phyloP scores from a whole-genome alignment of 345 rosid genomes.

The Citropsis articulata region DNA sequence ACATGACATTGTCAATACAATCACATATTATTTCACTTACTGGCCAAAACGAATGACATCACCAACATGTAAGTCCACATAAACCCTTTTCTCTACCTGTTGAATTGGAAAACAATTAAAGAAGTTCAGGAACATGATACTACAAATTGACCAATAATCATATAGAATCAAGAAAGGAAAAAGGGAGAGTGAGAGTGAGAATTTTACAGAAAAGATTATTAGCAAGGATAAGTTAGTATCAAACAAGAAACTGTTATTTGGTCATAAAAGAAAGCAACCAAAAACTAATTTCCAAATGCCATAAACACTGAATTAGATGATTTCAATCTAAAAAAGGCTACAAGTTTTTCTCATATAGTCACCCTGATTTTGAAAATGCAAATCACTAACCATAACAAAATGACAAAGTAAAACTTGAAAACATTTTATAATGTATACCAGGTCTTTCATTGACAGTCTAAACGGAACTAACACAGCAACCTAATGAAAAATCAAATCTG shows the following conservation, averaged over 20 bases:
- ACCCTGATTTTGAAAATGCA: neutral
- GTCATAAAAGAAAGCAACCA: neutral
- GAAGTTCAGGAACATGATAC: neutral
- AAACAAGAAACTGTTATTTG: neutral
- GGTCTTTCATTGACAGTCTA: neutral
- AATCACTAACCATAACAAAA: neutral
- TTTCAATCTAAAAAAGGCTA: neutral
- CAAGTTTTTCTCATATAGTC: neutral
- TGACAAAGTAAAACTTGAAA: neutral
- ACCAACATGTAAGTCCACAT: constrained; percentile 78
- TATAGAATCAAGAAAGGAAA: neutral
- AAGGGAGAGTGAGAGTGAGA: too few relatives aligned
- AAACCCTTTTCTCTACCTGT: constrained; percentile 63
- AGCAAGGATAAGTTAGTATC: neutral
- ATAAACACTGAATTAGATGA: neutral
- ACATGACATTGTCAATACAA: neutral
- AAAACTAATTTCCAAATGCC: neutral
- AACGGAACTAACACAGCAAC: neutral
- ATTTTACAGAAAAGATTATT: neutral
- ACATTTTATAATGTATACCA: neutral
- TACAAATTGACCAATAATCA: neutral
- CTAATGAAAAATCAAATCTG: neutral
- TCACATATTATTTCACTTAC: constrained; percentile 43
- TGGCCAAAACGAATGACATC: constrained; percentile 93
- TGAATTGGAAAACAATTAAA: constrained; percentile 4